These are phyloP conservation scores for Vigna hirtella DNA, from an alignment of 306 rosid genomes.

Conservation along the genomic window DNA sequence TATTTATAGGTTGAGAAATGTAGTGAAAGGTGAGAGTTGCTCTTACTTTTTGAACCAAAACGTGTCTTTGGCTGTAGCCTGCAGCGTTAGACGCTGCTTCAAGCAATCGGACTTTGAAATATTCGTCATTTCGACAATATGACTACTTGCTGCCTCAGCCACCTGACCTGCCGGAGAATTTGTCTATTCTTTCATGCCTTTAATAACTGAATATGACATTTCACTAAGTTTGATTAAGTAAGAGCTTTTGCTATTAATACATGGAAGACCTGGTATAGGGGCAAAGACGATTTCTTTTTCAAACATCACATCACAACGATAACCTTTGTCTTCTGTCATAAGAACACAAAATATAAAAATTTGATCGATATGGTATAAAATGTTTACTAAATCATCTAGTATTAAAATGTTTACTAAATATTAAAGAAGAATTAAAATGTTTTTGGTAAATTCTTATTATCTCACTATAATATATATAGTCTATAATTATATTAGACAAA, in stretches of 20 bases:
- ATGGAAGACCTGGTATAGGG: neutral
- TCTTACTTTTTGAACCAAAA: constrained; percentile 41
- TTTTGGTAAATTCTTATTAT: no score
- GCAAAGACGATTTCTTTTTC: neutral
- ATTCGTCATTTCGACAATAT: neutral
- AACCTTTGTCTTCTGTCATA: neutral
- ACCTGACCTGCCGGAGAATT: neutral
- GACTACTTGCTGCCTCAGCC: constrained; percentile 3
- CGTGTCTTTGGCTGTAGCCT: constrained; percentile 44
- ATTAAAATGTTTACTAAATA: no score
- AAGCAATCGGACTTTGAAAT: constrained; percentile 44
- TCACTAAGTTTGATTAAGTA: neutral
- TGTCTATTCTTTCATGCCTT: neutral
- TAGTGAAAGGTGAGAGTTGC: constrained; percentile 43
- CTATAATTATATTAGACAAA: no score
- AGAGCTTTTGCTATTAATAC: neutral
- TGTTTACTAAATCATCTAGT: no score
- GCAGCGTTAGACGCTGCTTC: neutral
- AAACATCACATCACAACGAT: neutral
- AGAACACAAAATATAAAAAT: neutral
- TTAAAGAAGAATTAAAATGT: no score
- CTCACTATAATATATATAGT: no score
- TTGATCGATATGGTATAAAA: no score
- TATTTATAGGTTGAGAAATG: constrained; percentile 31
- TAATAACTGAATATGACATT: neutral